Evolutionary conservation across 176 grass and related monocot genomes (phyloP).

Genomic region (Oryza officinalis): DNA sequence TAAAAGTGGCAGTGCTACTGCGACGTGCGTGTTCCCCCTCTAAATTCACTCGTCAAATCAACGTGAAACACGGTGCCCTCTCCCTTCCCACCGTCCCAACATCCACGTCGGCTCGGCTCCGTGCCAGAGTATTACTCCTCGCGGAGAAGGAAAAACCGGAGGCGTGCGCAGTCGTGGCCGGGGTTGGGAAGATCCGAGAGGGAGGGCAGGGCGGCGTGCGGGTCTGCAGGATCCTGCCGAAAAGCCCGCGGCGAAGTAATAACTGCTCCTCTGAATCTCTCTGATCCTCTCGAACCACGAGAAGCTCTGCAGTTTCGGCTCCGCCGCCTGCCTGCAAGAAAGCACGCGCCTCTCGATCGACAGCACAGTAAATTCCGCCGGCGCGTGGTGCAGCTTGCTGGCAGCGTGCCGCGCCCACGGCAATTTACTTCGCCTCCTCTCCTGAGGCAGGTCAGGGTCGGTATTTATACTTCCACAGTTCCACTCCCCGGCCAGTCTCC

Average conservation of each 20-base stretch:
- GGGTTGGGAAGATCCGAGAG: neutral
- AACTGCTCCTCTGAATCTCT: neutral
- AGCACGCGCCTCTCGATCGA: neutral
- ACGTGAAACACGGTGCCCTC: neutral
- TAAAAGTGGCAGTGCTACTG: conserved; percentile 12
- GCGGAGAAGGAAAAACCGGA: neutral
- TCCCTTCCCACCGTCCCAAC: neutral
- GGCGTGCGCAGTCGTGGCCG: neutral
- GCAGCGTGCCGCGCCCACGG: neutral
- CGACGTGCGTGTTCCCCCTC: neutral
- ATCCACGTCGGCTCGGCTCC: neutral
- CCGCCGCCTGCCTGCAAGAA: neutral
- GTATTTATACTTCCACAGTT: neutral
- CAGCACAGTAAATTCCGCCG: conserved; percentile 34
- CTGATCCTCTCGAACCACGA: neutral
- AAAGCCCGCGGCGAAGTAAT: conserved; percentile 33
- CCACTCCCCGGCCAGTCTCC: neutral
- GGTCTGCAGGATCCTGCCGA: neutral
- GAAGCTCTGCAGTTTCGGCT: neutral
- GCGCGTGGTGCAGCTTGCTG: neutral
- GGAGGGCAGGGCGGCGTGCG: neutral
- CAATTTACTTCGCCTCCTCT: conserved; percentile 19
- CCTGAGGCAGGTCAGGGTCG: conserved; percentile 1
- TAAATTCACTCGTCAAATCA: neutral
- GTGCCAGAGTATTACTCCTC: neutral